Conservation (phyloP, 2,329 filamentous ascomycete species). For the Pyrenophora teres region DNA sequence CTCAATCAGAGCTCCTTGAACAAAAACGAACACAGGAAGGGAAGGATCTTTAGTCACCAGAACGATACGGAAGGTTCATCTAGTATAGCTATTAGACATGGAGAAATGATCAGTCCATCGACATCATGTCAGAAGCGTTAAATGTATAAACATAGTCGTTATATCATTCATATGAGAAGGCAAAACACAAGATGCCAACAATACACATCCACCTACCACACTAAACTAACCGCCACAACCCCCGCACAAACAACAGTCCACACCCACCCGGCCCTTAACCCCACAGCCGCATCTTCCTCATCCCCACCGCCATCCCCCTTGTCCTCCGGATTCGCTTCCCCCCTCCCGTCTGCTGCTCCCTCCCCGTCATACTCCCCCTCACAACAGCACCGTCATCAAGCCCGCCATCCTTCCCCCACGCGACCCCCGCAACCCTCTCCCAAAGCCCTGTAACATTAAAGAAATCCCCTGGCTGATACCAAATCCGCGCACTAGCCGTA, state of each 20-base stretch:
- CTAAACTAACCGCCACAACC: slow-evolving; percentile 10
- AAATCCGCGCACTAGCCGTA: slow-evolving; percentile 65
- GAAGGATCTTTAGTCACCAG: no score
- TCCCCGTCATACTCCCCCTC: slow-evolving; percentile 32
- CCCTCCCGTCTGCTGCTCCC: slow-evolving; percentile 35
- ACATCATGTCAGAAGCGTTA: no score
- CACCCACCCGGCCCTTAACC: slow-evolving; percentile 19
- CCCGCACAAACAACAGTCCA: slow-evolving; percentile 16
- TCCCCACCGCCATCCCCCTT: slow-evolving; percentile 11
- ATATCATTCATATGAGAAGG: no score
- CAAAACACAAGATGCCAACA: no score
- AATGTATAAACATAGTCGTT: no score
- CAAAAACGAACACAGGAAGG: no score
- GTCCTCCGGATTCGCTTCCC: slow-evolving; percentile 27
- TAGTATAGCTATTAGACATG: no score
- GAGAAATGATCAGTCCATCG: no score
- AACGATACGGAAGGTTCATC: no score
- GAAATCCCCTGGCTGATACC: slow-evolving; percentile 61
- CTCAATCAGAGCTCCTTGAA: no score
- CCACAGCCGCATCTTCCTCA: slow-evolving; percentile 23
- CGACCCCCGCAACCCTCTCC: slow-evolving; percentile 46
- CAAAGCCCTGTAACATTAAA: slow-evolving; percentile 59
- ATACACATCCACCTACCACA: background rate
- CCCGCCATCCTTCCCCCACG: slow-evolving; percentile 34
- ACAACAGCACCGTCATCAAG: slow-evolving; percentile 38